These are phyloP conservation scores for Penicillium pulvis DNA, from an alignment of 495 filamentous ascomycete genomes.

Conservation along the genomic window DNA sequence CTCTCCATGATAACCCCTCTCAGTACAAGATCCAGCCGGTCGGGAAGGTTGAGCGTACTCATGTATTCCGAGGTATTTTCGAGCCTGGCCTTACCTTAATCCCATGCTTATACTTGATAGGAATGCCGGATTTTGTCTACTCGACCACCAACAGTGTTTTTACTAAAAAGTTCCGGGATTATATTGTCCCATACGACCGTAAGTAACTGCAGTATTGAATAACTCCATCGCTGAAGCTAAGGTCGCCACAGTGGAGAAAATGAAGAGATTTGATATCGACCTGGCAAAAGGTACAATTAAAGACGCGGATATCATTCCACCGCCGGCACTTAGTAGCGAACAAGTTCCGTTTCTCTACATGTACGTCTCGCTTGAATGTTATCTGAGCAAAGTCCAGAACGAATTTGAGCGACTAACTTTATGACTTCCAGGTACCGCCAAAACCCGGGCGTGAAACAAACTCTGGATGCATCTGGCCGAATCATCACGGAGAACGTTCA, in stretches of 20 bases:
- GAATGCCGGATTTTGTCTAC: slow-evolving; percentile 76
- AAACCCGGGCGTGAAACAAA: slow-evolving; percentile 58
- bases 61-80: slow-evolving; percentile 75
- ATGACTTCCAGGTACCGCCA: slow-evolving; percentile 51
- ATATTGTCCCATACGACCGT: slow-evolving; percentile 67
- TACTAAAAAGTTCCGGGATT: slow-evolving; percentile 63
- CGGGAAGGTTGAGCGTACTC: slow-evolving; percentile 73
- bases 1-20: slow-evolving; percentile 68
- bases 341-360: slow-evolving; percentile 67
- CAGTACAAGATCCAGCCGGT: slow-evolving; percentile 71
- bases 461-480: slow-evolving; percentile 52
- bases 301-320: slow-evolving; percentile 74
- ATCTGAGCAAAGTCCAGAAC: neutral
- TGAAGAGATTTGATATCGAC: slow-evolving; percentile 74
- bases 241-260: slow-evolving; percentile 53
- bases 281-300: slow-evolving; percentile 58
- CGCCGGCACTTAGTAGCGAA: slow-evolving; percentile 70
- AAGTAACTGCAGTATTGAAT: slow-evolving; percentile 15
- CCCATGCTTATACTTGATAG: slow-evolving; percentile 20
- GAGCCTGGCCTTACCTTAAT: neutral
- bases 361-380: slow-evolving; percentile 27
- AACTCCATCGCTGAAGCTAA: slow-evolving; percentile 1
- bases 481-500: slow-evolving; percentile 56
- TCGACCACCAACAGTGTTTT: slow-evolving; percentile 63
- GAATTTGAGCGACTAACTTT: slow-evolving; percentile 6